phyloP scores from a whole-genome alignment of 2,329 filamentous ascomycete genomes.

The Aspergillus proliferans region DNA sequence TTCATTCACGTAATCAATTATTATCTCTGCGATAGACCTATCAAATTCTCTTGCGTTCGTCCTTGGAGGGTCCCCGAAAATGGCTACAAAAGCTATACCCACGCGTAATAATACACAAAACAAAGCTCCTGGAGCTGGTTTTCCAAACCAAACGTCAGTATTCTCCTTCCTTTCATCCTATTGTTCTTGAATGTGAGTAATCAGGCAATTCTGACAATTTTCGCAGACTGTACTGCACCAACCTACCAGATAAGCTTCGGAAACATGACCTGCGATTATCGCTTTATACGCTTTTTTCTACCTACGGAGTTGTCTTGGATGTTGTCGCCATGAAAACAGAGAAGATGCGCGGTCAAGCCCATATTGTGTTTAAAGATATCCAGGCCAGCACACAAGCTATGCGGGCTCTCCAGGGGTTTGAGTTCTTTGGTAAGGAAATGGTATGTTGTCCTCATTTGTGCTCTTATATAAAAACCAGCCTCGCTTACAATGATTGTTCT shows the following conservation, averaged over 20 bases:
- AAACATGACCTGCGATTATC: conserved; percentile 81
- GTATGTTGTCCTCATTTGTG: conserved; percentile 48
- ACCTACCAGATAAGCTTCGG: conserved; percentile 82
- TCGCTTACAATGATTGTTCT: conserved; percentile 4
- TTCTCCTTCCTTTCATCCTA: conserved; percentile 2
- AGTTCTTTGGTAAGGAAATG: conserved; percentile 78
- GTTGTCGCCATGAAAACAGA: conserved; percentile 81
- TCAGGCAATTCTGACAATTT: conserved; percentile 15
- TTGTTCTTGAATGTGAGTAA: neutral
- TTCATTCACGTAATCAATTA: conserved; percentile 3
- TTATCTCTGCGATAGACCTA: neutral
- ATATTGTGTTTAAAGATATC: conserved; percentile 82
- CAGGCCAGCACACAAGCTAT: conserved; percentile 92
- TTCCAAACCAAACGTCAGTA: conserved; percentile 71
- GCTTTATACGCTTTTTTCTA: conserved; percentile 89
- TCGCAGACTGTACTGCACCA: conserved; percentile 77
- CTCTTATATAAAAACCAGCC: neutral
- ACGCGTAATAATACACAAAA: conserved; percentile 35
- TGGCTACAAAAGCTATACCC: conserved; percentile 37
- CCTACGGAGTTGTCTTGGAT: conserved; percentile 87
- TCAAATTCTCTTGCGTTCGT: conserved; percentile 1
- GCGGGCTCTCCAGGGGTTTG: conserved; percentile 76
- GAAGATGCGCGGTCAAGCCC: conserved; percentile 94
- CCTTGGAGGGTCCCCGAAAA: conserved; percentile 8
- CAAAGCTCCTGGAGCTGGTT: conserved; percentile 42